A percentile compares a stretch with the other conserved stretches of the same genome.
These are phyloP conservation scores for Phlyctochytrium planicorne DNA, from an alignment of 192 early-diverging fungal species.

Conservation along the genomic window DNA sequence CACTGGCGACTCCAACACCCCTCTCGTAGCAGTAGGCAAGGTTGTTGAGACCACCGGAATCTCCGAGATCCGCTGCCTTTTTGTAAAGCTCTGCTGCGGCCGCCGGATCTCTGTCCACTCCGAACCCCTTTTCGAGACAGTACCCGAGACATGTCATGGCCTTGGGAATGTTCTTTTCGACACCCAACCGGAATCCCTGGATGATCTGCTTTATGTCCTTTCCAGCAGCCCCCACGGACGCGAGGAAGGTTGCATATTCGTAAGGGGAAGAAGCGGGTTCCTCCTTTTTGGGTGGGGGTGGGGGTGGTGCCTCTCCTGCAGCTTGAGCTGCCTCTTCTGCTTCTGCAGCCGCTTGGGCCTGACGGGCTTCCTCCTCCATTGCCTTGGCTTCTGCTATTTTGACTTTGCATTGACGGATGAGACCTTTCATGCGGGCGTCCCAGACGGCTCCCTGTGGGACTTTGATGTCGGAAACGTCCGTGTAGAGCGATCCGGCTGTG, in stretches of 20 bases:
- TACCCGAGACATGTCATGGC: background rate
- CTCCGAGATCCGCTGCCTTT: conserved; percentile 5
- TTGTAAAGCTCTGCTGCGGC: background rate
- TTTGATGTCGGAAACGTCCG: background rate
- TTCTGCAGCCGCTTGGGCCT: background rate
- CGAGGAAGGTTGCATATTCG: background rate
- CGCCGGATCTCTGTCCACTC: background rate
- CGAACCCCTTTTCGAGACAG: background rate
- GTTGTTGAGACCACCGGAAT: background rate
- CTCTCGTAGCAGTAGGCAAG: background rate
- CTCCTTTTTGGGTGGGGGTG: background rate
- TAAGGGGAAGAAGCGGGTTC: background rate
- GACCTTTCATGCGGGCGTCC: background rate
- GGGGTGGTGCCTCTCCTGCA: background rate
- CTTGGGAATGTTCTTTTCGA: background rate
- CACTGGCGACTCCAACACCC: background rate
- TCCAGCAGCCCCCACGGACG: background rate
- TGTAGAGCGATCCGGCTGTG: conserved; percentile 34
- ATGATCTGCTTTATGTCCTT: background rate
- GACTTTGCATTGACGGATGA: background rate
- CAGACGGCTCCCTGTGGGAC: background rate
- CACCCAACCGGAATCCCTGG: background rate
- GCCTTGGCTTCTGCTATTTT: background rate
- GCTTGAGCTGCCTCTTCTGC: background rate
- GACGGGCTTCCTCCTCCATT: background rate